phyloP scores from a whole-genome alignment of 176 grass and related monocot genomes.

The Phoenix dactylifera region DNA sequence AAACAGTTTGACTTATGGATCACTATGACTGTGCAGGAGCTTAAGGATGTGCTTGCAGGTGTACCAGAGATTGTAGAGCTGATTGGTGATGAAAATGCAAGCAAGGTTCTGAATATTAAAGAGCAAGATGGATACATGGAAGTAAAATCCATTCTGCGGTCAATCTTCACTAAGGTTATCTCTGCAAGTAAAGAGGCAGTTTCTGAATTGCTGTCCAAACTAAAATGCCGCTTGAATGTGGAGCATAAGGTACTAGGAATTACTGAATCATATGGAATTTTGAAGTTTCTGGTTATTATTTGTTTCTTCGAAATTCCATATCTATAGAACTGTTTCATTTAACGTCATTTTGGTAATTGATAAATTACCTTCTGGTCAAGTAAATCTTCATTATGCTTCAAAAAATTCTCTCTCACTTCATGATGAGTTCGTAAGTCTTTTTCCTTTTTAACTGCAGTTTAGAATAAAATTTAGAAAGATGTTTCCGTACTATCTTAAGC shows the following conservation, averaged over 20 bases:
- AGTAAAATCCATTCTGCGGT: conserved; percentile 39
- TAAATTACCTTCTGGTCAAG: too few species aligned
- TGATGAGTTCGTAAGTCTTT: too few species aligned
- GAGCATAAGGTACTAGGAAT: conserved; percentile 50
- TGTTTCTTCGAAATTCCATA: too few species aligned
- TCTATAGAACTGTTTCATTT: too few species aligned
- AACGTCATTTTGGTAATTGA: too few species aligned
- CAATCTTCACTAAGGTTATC: conserved; percentile 70
- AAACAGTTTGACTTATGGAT: neutral
- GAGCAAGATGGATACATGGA: conserved; percentile 26
- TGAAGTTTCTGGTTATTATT: too few species aligned
- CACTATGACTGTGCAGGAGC: conserved; percentile 35
- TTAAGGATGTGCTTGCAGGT: conserved; percentile 60
- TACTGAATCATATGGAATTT: too few species aligned
- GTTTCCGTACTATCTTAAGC: too few species aligned
- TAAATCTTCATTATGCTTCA: too few species aligned
- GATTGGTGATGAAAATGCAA: conserved; percentile 40
- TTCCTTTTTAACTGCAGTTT: too few species aligned
- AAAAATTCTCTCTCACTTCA: too few species aligned
- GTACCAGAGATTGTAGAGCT: conserved; percentile 62
- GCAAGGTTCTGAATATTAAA: conserved; percentile 36
- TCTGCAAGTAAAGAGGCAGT: conserved; percentile 47
- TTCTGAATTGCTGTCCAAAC: conserved; percentile 41
- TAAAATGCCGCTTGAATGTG: conserved; percentile 40
- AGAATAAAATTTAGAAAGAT: too few species aligned